Percentiles rank a stretch among this genome's conserved stretches.
phyloP scores from a whole-genome alignment of 2,329 filamentous ascomycete species.

The Penicillium polonicum region DNA sequence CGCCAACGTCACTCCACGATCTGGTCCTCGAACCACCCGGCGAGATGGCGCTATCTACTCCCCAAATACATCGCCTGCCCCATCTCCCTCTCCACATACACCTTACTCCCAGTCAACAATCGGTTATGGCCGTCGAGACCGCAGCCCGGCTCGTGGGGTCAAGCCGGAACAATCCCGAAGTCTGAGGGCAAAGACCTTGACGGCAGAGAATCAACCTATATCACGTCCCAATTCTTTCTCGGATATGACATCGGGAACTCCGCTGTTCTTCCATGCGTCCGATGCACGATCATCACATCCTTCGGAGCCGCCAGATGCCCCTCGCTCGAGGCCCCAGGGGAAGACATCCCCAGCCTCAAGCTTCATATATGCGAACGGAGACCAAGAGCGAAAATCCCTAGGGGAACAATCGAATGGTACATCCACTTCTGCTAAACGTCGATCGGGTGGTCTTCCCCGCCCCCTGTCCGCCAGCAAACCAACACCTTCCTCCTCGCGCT shows the following conservation, averaged over 20 bases:
- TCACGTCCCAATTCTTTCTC: conserved; percentile 37
- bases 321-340: conserved; percentile 25
- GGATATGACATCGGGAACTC: conserved; percentile 36
- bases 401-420: conserved; percentile 22
- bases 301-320: conserved; percentile 30
- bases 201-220: conserved; percentile 35
- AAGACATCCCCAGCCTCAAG: conserved; percentile 30
- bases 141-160: conserved; percentile 36
- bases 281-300: conserved; percentile 61
- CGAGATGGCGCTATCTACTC: conserved; percentile 68
- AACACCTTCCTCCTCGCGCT: conserved; percentile 29
- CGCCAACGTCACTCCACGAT: conserved; percentile 75
- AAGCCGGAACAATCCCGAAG: conserved; percentile 33
- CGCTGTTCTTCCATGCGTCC: conserved; percentile 91
- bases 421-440: conserved; percentile 24
- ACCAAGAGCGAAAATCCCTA: conserved; percentile 30
- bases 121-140: conserved; percentile 32
- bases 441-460: conserved; percentile 34
- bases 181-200: conserved; percentile 39
- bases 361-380: conserved; percentile 42
- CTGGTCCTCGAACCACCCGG: conserved; percentile 69
- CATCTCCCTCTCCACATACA: conserved; percentile 30
- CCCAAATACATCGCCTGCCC: conserved; percentile 51
- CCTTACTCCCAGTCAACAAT: conserved; percentile 30
- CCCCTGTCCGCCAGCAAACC: conserved; percentile 22